These are phyloP conservation scores for Coemansia reversa DNA, from an alignment of 192 early-diverging fungal species.

Conservation along the genomic window DNA sequence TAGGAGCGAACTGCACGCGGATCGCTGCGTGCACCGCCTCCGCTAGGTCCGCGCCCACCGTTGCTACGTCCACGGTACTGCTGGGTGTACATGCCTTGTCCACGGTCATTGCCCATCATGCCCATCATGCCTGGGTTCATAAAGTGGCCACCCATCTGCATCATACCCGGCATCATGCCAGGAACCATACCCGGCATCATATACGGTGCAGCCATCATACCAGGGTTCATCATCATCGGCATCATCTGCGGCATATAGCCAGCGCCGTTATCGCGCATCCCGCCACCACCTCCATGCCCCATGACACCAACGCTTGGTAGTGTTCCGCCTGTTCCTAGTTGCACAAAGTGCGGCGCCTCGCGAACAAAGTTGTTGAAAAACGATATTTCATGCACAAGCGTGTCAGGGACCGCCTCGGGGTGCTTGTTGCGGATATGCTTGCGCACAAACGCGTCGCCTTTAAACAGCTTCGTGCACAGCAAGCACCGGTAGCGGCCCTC, in stretches of 20 bases:
- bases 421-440: constrained; percentile 95
- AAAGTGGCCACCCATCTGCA: constrained; percentile 54
- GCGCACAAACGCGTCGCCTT: constrained; percentile 87
- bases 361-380: constrained; percentile 88
- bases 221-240: constrained; percentile 53
- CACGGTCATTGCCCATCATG: constrained; percentile 41
- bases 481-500: constrained; percentile 88
- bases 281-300: constrained; percentile 10
- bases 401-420: constrained; percentile 60
- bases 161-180: constrained; percentile 47
- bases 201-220: constrained; percentile 48
- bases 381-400: constrained; percentile 62
- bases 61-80: constrained; percentile 23
- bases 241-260: constrained; percentile 48
- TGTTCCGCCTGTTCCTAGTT: constrained; percentile 43
- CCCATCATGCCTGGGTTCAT: constrained; percentile 45
- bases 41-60: constrained; percentile 13
- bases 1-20: constrained; percentile 83
- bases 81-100: constrained; percentile 38
- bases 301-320: constrained; percentile 18
- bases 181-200: constrained; percentile 50
- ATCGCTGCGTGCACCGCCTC: constrained; percentile 45
- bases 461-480: constrained; percentile 91
- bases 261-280: constrained; percentile 31
- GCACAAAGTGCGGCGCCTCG: constrained; percentile 78